Percentiles rank a stretch among this genome's conserved stretches.
Conservation (phyloP, 2,329 filamentous ascomycete genomes). For the Daldinia eschscholtzii region DNA sequence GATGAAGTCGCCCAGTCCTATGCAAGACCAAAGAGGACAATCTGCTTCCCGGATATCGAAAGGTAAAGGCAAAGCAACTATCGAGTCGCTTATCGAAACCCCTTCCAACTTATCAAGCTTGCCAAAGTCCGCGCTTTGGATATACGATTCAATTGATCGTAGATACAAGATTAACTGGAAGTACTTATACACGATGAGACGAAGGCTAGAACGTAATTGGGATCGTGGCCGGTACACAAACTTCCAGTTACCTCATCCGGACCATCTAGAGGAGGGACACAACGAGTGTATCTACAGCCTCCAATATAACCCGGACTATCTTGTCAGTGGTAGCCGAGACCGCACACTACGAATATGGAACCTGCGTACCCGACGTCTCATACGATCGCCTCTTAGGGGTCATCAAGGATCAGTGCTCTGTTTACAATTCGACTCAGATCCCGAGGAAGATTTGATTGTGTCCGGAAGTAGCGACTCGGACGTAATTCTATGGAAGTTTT, state of each 20-base stretch:
- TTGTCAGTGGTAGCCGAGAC: constrained; percentile 95
- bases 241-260: constrained; percentile 90
- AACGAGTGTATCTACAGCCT: constrained; percentile 94
- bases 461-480: constrained; percentile 94
- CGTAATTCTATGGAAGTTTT: constrained; percentile 93
- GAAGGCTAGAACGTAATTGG: constrained; percentile 91
- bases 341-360: constrained; percentile 91
- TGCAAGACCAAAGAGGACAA: constrained; percentile 49
- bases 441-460: constrained; percentile 90
- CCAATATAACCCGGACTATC: constrained; percentile 85
- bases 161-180: constrained; percentile 86
- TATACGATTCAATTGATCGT: constrained; percentile 62
- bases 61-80: constrained; percentile 55
- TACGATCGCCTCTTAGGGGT: constrained; percentile 77
- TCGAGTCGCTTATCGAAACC: constrained; percentile 34
- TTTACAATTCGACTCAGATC: constrained; percentile 91
- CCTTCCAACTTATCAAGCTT: constrained; percentile 45
- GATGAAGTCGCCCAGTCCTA: constrained; percentile 54
- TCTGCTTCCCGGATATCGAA: constrained; percentile 45
- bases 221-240: constrained; percentile 82
- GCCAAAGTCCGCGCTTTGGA: constrained; percentile 63
- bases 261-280: constrained; percentile 84
- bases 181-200: constrained; percentile 89
- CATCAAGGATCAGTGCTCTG: constrained; percentile 92
- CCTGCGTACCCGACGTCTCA: constrained; percentile 82